Evolutionary conservation across 2,329 filamentous ascomycete species (phyloP), one percentile per base, ranked within the genome.

Genomic region (Geosmithia putterillii): DNA sequence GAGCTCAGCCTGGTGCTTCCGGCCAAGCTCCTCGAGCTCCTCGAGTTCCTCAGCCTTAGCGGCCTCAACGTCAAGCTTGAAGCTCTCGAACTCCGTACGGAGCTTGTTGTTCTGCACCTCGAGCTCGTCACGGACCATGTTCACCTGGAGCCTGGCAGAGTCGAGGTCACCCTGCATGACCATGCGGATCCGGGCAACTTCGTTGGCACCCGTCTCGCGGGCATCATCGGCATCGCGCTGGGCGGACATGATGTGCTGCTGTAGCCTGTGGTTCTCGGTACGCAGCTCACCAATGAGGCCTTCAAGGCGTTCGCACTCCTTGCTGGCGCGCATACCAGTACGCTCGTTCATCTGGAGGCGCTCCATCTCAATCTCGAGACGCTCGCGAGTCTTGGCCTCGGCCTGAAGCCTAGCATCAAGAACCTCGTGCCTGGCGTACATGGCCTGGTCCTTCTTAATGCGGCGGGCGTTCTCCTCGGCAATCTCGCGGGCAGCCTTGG

Each of bases 211-310:
- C 41, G 79, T 81, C 53, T 95, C 86, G 48, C 83, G 79, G 9
- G 86, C 85, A 54, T 94, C 86, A 46, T 87, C 77, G 53, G 90
- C 84, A 54, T 95, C 88, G 42, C 86, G 79, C 60, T 94, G 80
- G 57, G 81, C 83, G 36, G 79, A 75, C 50, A 79, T 71, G 18
- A 78, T 74, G 47, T 74, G 73, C 53, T 81, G 74, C 52, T 90
- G 79, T 44, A 90, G 74, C 49, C 82, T 78, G 53, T 83, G 72
- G 54, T 84, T 86, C 54, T 88, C 81, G 14, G 68, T 70, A 45
- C 75, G 74, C 38, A 81, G 57, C 50, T 81, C 73, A n/a, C 54
- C 57, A 18, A 82, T 59, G 7, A 77, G 48, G 7, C 47, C 53
- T 53, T 81, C 77, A 14, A 81, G 65, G 19, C 75, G 74, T 60